Percentiles rank a stretch among this genome's conserved stretches.
These are phyloP conservation scores for Eucalyptus erythrocorys DNA, from an alignment of 345 rosid species.

Conservation along the genomic window DNA sequence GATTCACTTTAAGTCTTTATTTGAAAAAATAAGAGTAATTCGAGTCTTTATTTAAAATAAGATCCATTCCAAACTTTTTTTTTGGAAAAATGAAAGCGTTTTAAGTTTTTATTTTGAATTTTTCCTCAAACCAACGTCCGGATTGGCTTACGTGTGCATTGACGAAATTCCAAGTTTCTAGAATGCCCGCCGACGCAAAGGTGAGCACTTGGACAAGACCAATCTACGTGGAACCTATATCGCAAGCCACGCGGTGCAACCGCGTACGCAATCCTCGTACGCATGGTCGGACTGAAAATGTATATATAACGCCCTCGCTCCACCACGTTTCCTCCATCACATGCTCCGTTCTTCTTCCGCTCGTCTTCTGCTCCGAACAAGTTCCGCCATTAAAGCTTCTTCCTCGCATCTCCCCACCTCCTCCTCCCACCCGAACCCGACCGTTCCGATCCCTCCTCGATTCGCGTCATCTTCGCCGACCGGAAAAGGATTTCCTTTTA, in stretches of 20 bases:
- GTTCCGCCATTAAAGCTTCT: background rate
- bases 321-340: too few relatives aligned
- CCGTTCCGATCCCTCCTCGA: background rate
- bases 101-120: too few relatives aligned
- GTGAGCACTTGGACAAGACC: background rate
- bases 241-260: background rate
- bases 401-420: background rate
- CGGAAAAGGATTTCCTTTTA: background rate
- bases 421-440: background rate
- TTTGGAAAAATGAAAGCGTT: rapidly evolving
- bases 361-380: background rate
- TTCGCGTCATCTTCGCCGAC: background rate
- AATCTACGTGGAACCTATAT: background rate
- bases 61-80: rapidly evolving
- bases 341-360: background rate
- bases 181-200: background rate
- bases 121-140: background rate
- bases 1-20: rapidly evolving
- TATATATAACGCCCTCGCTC: background rate
- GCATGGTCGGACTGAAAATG: background rate
- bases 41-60: rapidly evolving
- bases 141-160: background rate
- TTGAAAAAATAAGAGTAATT: rapidly evolving
- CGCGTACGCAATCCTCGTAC: background rate
- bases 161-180: background rate